Base-by-base conservation (phyloP, 108 stramenopile genomes). In the Schizochytrium sp. region DNA sequence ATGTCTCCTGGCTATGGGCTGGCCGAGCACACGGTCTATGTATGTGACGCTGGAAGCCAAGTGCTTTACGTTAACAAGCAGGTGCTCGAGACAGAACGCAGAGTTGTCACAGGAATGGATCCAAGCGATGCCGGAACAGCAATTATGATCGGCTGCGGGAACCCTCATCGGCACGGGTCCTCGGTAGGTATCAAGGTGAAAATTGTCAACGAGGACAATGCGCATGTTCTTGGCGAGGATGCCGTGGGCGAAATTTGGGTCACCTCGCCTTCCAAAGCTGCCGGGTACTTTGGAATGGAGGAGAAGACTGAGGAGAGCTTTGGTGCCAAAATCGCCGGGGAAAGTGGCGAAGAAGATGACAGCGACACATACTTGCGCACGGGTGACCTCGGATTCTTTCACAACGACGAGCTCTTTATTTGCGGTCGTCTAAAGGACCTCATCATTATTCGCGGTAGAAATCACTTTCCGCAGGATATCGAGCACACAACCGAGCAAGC, bases 381-480 rank as follows among this genome's bases (percentile, higher is more conserved):
- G 6, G 99, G 98, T 5, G 99, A 99, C 93, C 90, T 98, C 44
- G 99, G 98, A 5, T 99, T 99, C 90, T 18, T 99, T 23, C 95
- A 97, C 91, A 88, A 96, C 0, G 94, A 92, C 4, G 98, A 99
- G 90, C 92, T 99, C 18, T 99, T 97, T 92, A 95, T 99, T 87
- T 96, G 96, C 87, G 97, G 92, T 4, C 93, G 98, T 63, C 90
- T 96, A 43, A 99, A 99, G 93, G 99, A 99, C 93, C 93, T 99
- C 60, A 96, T 99, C 88, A 99, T 99, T 88, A 94, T 99, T 18
- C 94, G 97, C 12, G 99, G 99, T 4, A 90, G 97, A 23, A 99
- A 99, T 90, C 97, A 99, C 87, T 99, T 98, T 90, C 99, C 99
- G 5, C 98, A 99, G 91, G 99, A 99, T 90, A 92, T 99, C 10